Base-by-base conservation (phyloP, 169 alveolate species). In the Babesia gibsoni region DNA sequence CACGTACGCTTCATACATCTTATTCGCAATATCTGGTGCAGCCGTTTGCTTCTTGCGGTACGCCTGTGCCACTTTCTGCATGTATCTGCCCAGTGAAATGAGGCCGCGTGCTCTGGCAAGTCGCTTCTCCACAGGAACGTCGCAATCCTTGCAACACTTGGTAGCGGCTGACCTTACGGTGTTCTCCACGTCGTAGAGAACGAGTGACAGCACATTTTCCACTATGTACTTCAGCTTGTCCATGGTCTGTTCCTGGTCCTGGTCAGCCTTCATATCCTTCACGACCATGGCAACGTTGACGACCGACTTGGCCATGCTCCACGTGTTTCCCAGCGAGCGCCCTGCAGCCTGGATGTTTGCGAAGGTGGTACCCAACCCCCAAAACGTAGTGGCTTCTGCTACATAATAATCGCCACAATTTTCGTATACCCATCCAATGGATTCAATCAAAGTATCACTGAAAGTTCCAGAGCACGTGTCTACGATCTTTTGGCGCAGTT, bases 381-480 rank as follows among this genome's bases (percentile, higher is more conserved):
- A 65, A 37, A 87, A 41, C 2, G 90, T 81, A 9, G 90, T 83
- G 22, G 83, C 84, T 46, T 87, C 92, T 7, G 89, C 88, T 32
- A 87, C 77, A 65, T 41, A 87, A 0, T 77, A 41, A 18, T 82
- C 68, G 18, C 89, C 85, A 4, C 82, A 64, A 68, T 87, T 87
- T 49, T 80, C 83, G 53, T 87, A 87, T 3, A 72, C 84, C 92
- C 92, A 87, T 6, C 92, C 92, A 18, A 87, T 81, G 10, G 92
- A 87, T 54, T 78, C 87, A 37, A 87, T 74, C 63, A 87, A 42
- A 16, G 84, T 59, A 49, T 84, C 87, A 20, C 88, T 68, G 72
- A 75, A 82, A 2, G 82, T 67, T 4, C 82, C 84, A 16, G 67
- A 59, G 35, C 84, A 52, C 33, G 58, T 23, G 14, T 45, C 50